Evolutionary conservation across 2,329 filamentous ascomycete genomes (phyloP).

Genomic region (Aspergillus sp.): DNA sequence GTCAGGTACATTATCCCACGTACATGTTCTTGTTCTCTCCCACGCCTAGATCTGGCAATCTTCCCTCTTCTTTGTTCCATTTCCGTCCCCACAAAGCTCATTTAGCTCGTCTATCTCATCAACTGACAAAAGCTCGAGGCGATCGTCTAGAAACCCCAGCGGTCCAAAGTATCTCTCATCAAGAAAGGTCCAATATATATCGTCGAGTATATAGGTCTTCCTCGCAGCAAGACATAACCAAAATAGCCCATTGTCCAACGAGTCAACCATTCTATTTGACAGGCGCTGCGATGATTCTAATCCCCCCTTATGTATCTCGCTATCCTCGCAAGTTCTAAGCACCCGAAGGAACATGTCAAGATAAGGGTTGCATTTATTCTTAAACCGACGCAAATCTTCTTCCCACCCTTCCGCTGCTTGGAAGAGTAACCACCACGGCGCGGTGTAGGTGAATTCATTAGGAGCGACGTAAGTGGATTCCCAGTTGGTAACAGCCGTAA

Average conservation of each 20-base stretch:
- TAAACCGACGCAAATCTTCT: not conserved
- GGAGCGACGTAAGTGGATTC: not conserved
- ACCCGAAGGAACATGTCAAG: not conserved
- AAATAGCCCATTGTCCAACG: not conserved
- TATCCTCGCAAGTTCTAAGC: not conserved
- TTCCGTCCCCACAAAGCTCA: not conserved
- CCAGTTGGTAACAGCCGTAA: not conserved
- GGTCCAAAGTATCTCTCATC: not conserved
- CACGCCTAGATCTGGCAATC: too few relatives aligned
- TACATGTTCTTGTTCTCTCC: too few relatives aligned
- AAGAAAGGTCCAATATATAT: conserved; percentile 2
- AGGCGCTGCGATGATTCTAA: not conserved
- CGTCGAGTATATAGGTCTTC: not conserved
- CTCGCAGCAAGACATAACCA: conserved; percentile 2
- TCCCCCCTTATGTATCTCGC: not conserved
- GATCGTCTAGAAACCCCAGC: not conserved
- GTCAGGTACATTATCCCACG: too few relatives aligned
- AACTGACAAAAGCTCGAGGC: not conserved
- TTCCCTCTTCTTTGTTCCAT: not conserved
- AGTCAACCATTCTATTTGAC: not conserved
- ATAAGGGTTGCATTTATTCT: not conserved
- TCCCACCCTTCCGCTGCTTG: not conserved
- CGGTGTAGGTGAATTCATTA: conserved; percentile 1
- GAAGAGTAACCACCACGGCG: conserved; percentile 1
- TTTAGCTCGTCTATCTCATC: not conserved